Conservation (phyloP, 2,329 filamentous ascomycete species). For the Colletotrichum sp. region DNA sequence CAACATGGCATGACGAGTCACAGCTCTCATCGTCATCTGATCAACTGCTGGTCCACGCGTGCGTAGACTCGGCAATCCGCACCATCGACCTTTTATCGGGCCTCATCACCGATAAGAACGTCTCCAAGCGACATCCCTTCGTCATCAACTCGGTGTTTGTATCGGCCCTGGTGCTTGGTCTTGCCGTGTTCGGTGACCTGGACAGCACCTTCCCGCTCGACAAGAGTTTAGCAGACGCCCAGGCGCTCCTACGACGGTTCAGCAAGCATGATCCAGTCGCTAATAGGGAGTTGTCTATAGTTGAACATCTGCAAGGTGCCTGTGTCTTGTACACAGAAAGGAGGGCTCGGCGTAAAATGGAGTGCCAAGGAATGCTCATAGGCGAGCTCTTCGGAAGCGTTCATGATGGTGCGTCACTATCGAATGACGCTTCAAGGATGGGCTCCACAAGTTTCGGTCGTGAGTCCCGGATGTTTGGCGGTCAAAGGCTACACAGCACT, state of each 20-base stretch:
- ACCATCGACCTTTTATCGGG: conserved; percentile 42
- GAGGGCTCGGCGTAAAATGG: conserved; percentile 26
- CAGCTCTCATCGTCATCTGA: conserved; percentile 16
- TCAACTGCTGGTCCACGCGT: conserved; percentile 34
- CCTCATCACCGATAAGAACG: conserved; percentile 33
- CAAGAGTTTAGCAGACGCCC: conserved; percentile 27
- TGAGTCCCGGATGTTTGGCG: background rate
- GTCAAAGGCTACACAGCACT: background rate
- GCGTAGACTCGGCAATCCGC: conserved; percentile 38
- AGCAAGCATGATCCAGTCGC: conserved; percentile 27
- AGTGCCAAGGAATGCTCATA: conserved; percentile 25
- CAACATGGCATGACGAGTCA: background rate
- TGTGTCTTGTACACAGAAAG: conserved; percentile 26
- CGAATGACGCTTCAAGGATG: background rate
- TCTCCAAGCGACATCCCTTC: conserved; percentile 48
- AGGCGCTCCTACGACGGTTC: conserved; percentile 28
- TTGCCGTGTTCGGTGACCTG: conserved; percentile 49
- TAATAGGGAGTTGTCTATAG: conserved; percentile 25
- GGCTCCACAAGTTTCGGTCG: background rate
- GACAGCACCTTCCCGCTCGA: conserved; percentile 37
- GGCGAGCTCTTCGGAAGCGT: conserved; percentile 29
- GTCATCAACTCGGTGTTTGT: conserved; percentile 51
- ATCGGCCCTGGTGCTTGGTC: conserved; percentile 46
- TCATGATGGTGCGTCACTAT: conserved; percentile 5
- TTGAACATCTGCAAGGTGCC: conserved; percentile 26